Conservation (phyloP, 2,329 filamentous ascomycete species). For the Plenodomus lindquistii region DNA sequence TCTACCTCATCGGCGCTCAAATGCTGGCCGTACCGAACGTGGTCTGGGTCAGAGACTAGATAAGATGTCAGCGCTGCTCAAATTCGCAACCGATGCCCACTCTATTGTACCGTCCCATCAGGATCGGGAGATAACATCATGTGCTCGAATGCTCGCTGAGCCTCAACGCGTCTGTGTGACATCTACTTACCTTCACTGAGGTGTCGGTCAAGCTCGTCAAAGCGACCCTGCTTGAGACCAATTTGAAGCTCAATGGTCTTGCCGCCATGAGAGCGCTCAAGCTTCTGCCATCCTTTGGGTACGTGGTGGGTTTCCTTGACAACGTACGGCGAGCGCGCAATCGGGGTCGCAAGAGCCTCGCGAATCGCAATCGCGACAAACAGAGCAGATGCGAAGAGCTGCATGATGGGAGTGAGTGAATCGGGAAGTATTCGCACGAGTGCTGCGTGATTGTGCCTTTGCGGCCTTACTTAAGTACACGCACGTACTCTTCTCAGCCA, state of each 20-base stretch:
- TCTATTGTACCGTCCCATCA: no score
- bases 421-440: neutral
- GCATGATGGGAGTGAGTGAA: conserved; percentile 5
- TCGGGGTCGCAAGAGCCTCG: conserved; percentile 40
- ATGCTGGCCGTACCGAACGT: conserved; percentile 60
- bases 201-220: conserved; percentile 60
- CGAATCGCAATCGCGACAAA: conserved; percentile 33
- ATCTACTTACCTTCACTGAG: conserved; percentile 52
- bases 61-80: neutral
- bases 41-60: conserved; percentile 47
- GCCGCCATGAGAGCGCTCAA: conserved; percentile 52
- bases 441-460: neutral
- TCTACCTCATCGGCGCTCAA: conserved; percentile 57
- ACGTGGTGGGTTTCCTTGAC: conserved; percentile 62
- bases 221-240: conserved; percentile 61
- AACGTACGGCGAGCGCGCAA: conserved; percentile 50
- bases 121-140: neutral
- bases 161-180: neutral
- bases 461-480: conserved; percentile 1
- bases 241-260: conserved; percentile 60
- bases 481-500: neutral
- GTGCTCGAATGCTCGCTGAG: neutral
- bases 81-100: no score
- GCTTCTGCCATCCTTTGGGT: conserved; percentile 55
- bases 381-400: conserved; percentile 22